Evolutionary conservation across 768 basidiomycete species (phyloP).

Genomic region (Trichaptum fuscoviolaceum): DNA sequence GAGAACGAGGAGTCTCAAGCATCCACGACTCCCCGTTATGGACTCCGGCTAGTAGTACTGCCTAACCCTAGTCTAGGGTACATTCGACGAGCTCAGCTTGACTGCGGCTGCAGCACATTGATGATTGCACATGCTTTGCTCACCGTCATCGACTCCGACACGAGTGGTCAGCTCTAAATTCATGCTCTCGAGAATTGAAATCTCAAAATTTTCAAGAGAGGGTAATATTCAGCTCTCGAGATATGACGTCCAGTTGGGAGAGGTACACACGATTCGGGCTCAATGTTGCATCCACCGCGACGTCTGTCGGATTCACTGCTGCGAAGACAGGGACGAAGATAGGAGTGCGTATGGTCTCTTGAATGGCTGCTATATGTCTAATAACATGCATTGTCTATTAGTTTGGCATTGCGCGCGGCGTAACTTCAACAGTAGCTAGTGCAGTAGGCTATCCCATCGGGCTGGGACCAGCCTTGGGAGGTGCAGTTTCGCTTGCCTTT

Average conservation of each 20-base stretch:
- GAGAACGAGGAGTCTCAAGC: too few species aligned
- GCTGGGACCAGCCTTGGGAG: slow-evolving; percentile 51
- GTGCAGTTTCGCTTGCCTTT: slow-evolving; percentile 55
- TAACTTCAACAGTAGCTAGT: slow-evolving; percentile 54
- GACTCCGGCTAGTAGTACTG: too few species aligned
- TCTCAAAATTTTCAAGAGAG: not conserved
- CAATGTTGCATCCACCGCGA: slow-evolving; percentile 59
- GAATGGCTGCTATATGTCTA: slow-evolving; percentile 4
- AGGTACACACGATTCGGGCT: slow-evolving; percentile 50
- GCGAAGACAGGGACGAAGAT: slow-evolving; percentile 64
- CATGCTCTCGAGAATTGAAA: not conserved
- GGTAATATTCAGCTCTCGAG: not conserved
- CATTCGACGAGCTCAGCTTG: too few species aligned
- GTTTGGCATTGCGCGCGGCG: slow-evolving; percentile 64
- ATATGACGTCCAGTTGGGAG: slow-evolving; percentile 28
- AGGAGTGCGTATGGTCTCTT: slow-evolving; percentile 44
- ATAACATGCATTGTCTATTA: slow-evolving; percentile 24
- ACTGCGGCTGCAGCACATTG: too few species aligned
- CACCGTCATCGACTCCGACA: not conserved
- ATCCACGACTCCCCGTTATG: too few species aligned
- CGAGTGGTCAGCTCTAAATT: not conserved
- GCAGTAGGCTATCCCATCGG: slow-evolving; percentile 51
- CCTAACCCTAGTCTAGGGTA: too few species aligned
- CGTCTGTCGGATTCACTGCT: slow-evolving; percentile 60
- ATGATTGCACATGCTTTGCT: not conserved